Base-by-base conservation (phyloP, 768 basidiomycete genomes). In the Lentinus tigrinus region DNA sequence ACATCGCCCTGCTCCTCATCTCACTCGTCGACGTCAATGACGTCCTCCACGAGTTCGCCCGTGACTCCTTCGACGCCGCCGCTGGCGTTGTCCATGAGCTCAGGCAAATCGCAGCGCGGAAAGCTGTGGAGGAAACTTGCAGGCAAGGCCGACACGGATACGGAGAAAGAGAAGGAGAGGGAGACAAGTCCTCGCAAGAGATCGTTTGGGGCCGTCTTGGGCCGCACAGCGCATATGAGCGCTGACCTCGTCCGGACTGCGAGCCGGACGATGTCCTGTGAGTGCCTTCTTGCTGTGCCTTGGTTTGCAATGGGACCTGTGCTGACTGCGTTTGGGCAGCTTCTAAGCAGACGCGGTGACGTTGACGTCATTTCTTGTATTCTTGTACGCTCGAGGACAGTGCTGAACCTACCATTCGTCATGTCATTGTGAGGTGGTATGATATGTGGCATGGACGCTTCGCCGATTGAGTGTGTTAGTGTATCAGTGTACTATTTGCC, bases 121-220 rank as follows among this genome's bases (percentile, higher is more conserved):
- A 47, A 47, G 46, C 59, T 66, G n/a, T 66, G 65, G 65, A 53
- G 63, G 28, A 59, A 58, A 42, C 60, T 66, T 39, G 58, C 62
- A 44, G 61, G 62, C 56, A 63, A 57, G 57, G 49, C 50, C 36
- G 61, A 60, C 17, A 23, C 37, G 10, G 60, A 58, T n/a, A 23
- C 39, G 17, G 60, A 57, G 31, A 58, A 59, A 49, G 58, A 60
- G 48, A 52, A 47, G 47, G 40, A 48, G 21, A 23, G 49, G 21
- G 37, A 49, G 36, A 24, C 54, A 31, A 47, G 39, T 23, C 52
- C 46, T 44, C 38, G 55, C 23, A 61, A 57, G 60, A 46, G 53
- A 52, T 47, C 60, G 47, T 61, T 61, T 43, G 60, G 61, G 26
- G 53, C 27, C 42, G 61, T 62, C 4, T 48, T 62, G 3, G 48